phyloP scores from a whole-genome alignment of 2,329 filamentous ascomycete genomes.

The Cercospora citrullina region DNA sequence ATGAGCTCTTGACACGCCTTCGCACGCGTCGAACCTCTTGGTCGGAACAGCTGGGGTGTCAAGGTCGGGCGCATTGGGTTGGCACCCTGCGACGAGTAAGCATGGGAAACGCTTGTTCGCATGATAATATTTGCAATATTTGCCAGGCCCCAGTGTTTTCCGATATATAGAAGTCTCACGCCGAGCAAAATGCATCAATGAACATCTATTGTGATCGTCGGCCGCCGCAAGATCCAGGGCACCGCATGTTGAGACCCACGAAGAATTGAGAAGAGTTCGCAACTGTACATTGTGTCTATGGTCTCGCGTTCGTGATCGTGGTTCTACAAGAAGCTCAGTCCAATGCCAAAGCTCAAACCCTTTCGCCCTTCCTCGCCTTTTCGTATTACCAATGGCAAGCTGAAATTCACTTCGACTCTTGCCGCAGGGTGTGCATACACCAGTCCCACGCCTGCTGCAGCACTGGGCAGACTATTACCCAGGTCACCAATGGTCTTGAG shows the following conservation, averaged over 20 bases:
- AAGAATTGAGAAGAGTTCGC: background rate
- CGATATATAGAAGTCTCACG: too few relatives aligned
- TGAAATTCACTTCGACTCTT: slow-evolving; percentile 94
- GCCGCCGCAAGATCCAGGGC: too few relatives aligned
- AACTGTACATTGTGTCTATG: slow-evolving; percentile 3
- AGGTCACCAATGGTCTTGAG: slow-evolving; percentile 68
- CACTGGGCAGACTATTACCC: slow-evolving; percentile 73
- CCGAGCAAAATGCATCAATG: too few relatives aligned
- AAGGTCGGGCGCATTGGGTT: too few relatives aligned
- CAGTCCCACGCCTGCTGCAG: slow-evolving; percentile 82
- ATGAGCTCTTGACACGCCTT: background rate
- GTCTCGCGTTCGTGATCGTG: background rate
- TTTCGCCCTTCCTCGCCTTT: slow-evolving; percentile 86
- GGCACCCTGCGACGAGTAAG: too few relatives aligned
- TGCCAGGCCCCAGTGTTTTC: too few relatives aligned
- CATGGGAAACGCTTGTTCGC: too few relatives aligned
- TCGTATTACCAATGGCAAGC: slow-evolving; percentile 76
- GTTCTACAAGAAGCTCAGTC: slow-evolving; percentile 84
- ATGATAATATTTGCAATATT: too few relatives aligned
- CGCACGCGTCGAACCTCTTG: background rate
- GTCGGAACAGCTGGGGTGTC: too few relatives aligned
- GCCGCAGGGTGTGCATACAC: slow-evolving; percentile 95
- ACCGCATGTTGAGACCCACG: too few relatives aligned
- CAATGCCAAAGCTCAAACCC: slow-evolving; percentile 91
- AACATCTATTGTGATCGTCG: too few relatives aligned